phyloP scores from a whole-genome alignment of 345 rosid species.

The Salix exigua region DNA sequence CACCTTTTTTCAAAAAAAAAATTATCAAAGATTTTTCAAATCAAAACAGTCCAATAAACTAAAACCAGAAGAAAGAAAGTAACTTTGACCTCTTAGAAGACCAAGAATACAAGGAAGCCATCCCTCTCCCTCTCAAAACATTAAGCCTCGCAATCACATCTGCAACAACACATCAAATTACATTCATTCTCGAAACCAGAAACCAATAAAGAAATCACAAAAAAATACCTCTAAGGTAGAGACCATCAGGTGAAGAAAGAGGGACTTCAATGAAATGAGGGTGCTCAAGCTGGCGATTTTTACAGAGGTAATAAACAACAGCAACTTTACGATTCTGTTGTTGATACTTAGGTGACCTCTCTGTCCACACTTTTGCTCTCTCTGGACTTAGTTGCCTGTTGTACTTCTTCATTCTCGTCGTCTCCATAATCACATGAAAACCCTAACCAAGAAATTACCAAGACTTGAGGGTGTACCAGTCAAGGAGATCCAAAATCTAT shows the following conservation, averaged over 20 bases:
- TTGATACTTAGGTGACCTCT: slow-evolving; percentile 82
- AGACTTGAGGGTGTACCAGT: slow-evolving; percentile 6
- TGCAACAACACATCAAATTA: slow-evolving; percentile 19
- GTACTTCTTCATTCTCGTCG: slow-evolving; percentile 66
- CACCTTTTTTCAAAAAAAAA: neutral
- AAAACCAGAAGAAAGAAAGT: neutral
- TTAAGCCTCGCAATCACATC: slow-evolving; percentile 87
- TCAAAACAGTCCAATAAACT: neutral
- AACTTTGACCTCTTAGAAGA: slow-evolving; percentile 69
- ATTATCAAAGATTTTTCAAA: neutral
- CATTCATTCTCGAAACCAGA: neutral
- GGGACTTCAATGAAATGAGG: slow-evolving; percentile 96
- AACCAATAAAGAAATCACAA: neutral
- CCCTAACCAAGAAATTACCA: slow-evolving; percentile 19
- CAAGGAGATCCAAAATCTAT: neutral
- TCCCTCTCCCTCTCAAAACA: slow-evolving; percentile 88
- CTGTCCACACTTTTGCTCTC: slow-evolving; percentile 92
- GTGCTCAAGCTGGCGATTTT: slow-evolving; percentile 96
- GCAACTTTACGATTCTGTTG: slow-evolving; percentile 60
- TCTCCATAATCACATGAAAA: slow-evolving; percentile 45
- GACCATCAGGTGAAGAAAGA: slow-evolving; percentile 67
- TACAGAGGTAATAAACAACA: slow-evolving; percentile 81
- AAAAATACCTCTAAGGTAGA: slow-evolving; percentile 65
- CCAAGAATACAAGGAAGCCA: slow-evolving; percentile 93
- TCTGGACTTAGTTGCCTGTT: slow-evolving; percentile 78